phyloP scores from a whole-genome alignment of 176 grass and related monocot genomes.

The Poa pratensis region DNA sequence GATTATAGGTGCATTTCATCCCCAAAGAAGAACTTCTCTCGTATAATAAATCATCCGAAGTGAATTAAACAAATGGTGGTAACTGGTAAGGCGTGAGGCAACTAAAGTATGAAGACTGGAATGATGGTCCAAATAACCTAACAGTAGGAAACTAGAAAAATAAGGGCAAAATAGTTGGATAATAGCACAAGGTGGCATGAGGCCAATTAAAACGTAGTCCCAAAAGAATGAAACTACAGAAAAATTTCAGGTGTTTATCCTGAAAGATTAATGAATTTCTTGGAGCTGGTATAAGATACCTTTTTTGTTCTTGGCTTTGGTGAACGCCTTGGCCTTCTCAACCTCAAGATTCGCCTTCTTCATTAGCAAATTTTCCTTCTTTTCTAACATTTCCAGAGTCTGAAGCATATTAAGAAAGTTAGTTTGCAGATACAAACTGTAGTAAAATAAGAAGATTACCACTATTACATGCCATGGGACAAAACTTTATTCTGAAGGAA shows the following conservation, averaged over 20 bases:
- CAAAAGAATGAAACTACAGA: background rate
- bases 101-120: conserved; percentile 1
- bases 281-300: conserved; percentile 48
- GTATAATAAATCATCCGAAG: conserved; percentile 7
- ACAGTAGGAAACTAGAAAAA: conserved; percentile 32
- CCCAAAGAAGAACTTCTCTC: conserved; percentile 4
- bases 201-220: background rate
- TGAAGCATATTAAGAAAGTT: conserved; percentile 50
- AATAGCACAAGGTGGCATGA: background rate
- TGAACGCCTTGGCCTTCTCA: conserved; percentile 90
- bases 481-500: conserved; percentile 10
- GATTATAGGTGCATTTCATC: background rate
- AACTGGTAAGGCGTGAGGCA: background rate
- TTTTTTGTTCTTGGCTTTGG: conserved; percentile 94
- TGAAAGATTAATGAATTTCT: conserved; percentile 21
- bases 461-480: background rate
- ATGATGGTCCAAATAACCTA: background rate
- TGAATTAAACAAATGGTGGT: conserved; percentile 11
- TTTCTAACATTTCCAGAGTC: conserved; percentile 99
- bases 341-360: conserved; percentile 94
- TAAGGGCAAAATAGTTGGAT: background rate
- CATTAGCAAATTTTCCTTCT: conserved; percentile 89
- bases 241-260: background rate
- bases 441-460: conserved; percentile 12
- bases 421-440: conserved; percentile 33